Conservation (phyloP, 2,329 filamentous ascomycete genomes). For the Endoconidiophora polonica region DNA sequence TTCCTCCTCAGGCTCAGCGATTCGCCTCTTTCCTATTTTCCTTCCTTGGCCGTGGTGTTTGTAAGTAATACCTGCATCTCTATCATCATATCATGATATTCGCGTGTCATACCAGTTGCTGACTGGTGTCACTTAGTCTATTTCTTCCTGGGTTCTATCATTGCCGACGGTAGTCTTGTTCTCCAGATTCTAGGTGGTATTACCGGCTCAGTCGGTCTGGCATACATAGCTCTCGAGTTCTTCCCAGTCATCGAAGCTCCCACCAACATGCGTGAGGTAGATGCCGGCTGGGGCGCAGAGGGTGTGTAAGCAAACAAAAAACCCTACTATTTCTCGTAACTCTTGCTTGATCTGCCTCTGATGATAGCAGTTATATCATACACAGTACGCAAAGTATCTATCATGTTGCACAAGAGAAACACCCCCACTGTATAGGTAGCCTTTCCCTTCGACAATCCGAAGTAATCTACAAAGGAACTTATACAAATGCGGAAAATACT, state of each 20-base stretch:
- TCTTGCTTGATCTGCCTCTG: too few species aligned
- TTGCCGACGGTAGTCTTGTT: conserved; percentile 50
- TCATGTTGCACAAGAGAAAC: too few species aligned
- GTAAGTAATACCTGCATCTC: conserved; percentile 38
- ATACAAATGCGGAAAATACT: too few species aligned
- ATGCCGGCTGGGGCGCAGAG: conserved; percentile 61
- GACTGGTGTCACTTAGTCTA: conserved; percentile 42
- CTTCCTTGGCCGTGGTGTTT: conserved; percentile 86
- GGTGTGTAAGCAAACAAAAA: conserved; percentile 23
- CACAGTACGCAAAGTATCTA: too few species aligned
- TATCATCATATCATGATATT: background rate
- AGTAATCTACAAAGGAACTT: too few species aligned
- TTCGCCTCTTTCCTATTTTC: conserved; percentile 98
- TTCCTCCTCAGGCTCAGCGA: conserved; percentile 78
- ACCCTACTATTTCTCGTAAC: too few species aligned
- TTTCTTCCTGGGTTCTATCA: conserved; percentile 79
- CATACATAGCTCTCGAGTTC: conserved; percentile 61
- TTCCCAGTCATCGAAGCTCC: conserved; percentile 65
- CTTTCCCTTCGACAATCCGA: too few species aligned
- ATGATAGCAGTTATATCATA: too few species aligned
- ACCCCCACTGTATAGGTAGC: too few species aligned
- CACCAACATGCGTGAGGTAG: conserved; percentile 65
- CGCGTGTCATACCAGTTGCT: conserved; percentile 21
- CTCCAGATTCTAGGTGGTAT: conserved; percentile 63
- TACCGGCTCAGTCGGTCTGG: conserved; percentile 62